A percentile compares a stretch with the other conserved stretches of the same genome.
These are phyloP conservation scores for Syzygium syzygioides DNA, from an alignment of 441 rosid species.

Conservation along the genomic window DNA sequence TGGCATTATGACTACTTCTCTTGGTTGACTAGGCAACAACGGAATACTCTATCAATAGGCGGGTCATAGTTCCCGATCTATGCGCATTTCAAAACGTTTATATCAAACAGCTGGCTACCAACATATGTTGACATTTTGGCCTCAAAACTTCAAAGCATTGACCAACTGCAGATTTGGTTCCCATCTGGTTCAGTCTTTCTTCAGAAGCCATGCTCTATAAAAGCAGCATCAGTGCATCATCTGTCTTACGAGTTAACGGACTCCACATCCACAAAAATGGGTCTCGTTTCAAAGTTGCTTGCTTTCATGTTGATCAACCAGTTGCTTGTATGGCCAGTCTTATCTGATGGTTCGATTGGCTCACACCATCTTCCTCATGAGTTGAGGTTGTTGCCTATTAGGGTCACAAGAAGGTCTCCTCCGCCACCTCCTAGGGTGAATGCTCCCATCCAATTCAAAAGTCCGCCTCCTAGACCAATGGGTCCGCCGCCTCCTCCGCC, in stretches of 20 bases:
- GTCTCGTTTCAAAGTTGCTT: background rate
- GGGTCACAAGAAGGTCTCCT: background rate
- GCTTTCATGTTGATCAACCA: background rate
- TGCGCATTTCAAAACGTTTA: background rate
- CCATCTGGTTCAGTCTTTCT: background rate
- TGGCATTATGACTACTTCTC: background rate
- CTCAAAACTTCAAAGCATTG: background rate
- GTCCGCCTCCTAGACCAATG: background rate
- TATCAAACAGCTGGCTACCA: background rate
- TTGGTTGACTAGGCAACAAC: background rate
- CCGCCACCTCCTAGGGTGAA: constrained; percentile 2
- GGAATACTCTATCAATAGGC: background rate
- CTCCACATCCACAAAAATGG: background rate
- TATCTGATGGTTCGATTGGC: background rate
- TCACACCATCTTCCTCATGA: background rate
- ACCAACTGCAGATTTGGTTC: background rate
- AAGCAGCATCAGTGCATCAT: background rate
- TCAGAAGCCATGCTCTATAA: background rate
- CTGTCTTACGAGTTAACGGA: background rate
- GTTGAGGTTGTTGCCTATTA: background rate
- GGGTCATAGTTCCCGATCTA: background rate
- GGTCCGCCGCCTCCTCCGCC: background rate
- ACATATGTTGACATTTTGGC: background rate
- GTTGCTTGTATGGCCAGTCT: background rate
- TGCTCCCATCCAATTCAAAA: background rate